A percentile compares a stretch with the other conserved stretches of the same genome.
phyloP scores from a whole-genome alignment of 345 rosid species.

The Erodium maritimum region DNA sequence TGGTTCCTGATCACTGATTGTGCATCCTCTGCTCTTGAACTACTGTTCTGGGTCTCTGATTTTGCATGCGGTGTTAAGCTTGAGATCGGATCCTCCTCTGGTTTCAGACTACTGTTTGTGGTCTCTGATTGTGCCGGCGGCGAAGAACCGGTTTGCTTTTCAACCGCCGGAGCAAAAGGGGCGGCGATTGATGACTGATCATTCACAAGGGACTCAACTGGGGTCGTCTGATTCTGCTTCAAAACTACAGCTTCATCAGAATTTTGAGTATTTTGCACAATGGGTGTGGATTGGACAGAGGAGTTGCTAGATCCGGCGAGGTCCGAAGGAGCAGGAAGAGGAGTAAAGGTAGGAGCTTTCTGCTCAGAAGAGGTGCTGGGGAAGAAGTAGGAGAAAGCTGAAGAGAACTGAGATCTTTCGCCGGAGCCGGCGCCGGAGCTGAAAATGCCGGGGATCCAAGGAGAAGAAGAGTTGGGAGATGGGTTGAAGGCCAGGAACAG shows the following conservation, averaged over 20 bases:
- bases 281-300: conserved; percentile 4
- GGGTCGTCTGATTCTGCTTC: conserved; percentile 8
- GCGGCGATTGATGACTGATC: background rate
- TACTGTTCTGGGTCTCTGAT: background rate
- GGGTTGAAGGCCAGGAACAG: conserved; percentile 47
- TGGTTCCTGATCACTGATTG: conserved; percentile 7
- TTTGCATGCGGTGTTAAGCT: background rate
- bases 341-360: conserved; percentile 6
- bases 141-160: background rate
- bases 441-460: conserved; percentile 37
- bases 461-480: conserved; percentile 41
- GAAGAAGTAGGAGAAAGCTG: conserved; percentile 29
- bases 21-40: conserved; percentile 7
- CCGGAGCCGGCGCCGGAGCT: conserved; percentile 5
- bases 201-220: conserved; percentile 1
- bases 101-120: background rate
- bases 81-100: background rate
- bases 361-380: conserved; percentile 20
- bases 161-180: background rate
- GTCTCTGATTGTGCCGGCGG: background rate
- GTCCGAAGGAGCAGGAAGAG: conserved; percentile 8
- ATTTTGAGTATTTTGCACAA: background rate
- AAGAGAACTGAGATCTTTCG: conserved; percentile 38
- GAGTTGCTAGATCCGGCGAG: conserved; percentile 16
- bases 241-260: background rate